phyloP scores from a whole-genome alignment of 2,329 filamentous ascomycete species.

The Trichoderma sp. region DNA sequence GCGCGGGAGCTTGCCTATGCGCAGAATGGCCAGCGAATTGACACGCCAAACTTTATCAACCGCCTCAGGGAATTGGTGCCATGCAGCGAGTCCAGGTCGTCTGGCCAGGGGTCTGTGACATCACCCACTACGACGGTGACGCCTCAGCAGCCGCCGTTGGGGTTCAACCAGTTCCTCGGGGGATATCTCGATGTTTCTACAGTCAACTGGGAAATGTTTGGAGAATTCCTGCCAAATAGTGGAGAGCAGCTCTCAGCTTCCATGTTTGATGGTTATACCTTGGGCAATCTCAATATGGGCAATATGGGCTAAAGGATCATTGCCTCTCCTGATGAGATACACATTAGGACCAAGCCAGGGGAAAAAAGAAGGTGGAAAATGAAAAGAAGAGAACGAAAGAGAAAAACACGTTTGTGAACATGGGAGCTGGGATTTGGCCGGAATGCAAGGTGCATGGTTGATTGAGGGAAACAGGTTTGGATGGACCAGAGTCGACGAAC shows the following conservation, averaged over 20 bases:
- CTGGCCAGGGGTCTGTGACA: slow-evolving; percentile 29
- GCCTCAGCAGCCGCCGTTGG: slow-evolving; percentile 24
- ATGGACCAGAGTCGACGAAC: neutral
- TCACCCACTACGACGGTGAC: slow-evolving; percentile 30
- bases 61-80: slow-evolving; percentile 44
- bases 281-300: slow-evolving; percentile 19
- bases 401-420: neutral
- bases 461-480: neutral
- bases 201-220: slow-evolving; percentile 48
- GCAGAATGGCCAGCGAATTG: slow-evolving; percentile 36
- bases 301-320: neutral
- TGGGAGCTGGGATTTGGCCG: neutral
- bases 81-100: slow-evolving; percentile 35
- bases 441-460: neutral
- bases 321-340: too few species aligned
- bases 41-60: slow-evolving; percentile 45
- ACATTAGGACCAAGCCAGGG: neutral
- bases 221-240: slow-evolving; percentile 28
- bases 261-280: slow-evolving; percentile 32
- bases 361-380: neutral
- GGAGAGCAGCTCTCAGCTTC: slow-evolving; percentile 31
- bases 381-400: neutral
- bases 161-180: slow-evolving; percentile 44
- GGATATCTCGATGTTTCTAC: slow-evolving; percentile 43
- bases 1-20: slow-evolving; percentile 44